Base-by-base conservation (phyloP, 1,284 basidiomycete genomes). In the Apiotrichum sp. region DNA sequence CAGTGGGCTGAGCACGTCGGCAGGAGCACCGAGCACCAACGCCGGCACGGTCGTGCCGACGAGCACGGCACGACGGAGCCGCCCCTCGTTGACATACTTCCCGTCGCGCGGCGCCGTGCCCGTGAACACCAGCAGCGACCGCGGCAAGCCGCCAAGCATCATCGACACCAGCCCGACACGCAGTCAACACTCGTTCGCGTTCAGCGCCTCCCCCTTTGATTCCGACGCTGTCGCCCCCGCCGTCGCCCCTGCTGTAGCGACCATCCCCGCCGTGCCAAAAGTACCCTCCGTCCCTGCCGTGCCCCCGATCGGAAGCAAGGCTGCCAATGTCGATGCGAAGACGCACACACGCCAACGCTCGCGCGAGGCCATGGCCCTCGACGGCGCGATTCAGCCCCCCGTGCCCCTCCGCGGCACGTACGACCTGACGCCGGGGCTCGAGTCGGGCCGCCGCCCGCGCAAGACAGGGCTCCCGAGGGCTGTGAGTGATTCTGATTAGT, bases 381-480 rank as follows among this genome's bases (percentile, higher is more conserved):
- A 44, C 29, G 40, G 47, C 39, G 16, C 34, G 35, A 29, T 29
- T 6, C 47, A 1, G 32, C 35, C 31, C 22, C 31, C 16, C 22
- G 13, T 22, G 32, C 50, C 11, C 36, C 46, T 34, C 38, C 47
- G 40, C 45, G 47, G 48, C 55, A 42, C 34, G 11, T 49, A 55
- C 58, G 46, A 60, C 53, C 53, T 60, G n/a, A 60, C 58, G 10
- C 58, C 58, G 6, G 58, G 58, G 2, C 58, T 61, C 44, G 56
- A 55, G 16, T 41, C 42, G 6, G 59, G 58, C 29, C 41, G 49
- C 7, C 53, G 59, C 11, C 59, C 59, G 13, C 52, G 59, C 42
- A 61, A 61, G 56, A 55, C 50, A 10, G 59, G 59, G 22, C 47
- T 61, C 31, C 59, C 59, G 10, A 47, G 46, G 50, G 50, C 50